A percentile compares a stretch with the other conserved stretches of the same genome.
Conservation (phyloP, 768 basidiomycete species). For the Tricholoma matsutake region DNA sequence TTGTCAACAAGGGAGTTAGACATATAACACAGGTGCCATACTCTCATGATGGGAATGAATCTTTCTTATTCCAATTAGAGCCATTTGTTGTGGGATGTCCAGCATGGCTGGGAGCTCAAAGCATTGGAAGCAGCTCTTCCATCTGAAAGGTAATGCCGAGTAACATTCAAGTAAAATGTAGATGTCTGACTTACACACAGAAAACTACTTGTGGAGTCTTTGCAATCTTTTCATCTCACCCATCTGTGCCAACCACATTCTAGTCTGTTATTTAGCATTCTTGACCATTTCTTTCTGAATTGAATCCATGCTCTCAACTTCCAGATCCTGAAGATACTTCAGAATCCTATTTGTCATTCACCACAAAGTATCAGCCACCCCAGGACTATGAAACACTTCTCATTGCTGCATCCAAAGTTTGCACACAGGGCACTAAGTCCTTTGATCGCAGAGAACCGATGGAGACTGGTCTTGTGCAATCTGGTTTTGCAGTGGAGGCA, state of each 20-base stretch:
- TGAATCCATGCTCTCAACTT: neutral
- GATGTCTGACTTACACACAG: slow-evolving; percentile 27
- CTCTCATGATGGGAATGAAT: neutral
- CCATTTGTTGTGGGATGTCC: slow-evolving; percentile 65
- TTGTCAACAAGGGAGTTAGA: slow-evolving; percentile 52
- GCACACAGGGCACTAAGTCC: slow-evolving; percentile 54
- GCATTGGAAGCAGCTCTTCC: slow-evolving; percentile 47
- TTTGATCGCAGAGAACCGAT: slow-evolving; percentile 61
- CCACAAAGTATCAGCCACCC: slow-evolving; percentile 70
- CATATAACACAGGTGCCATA: slow-evolving; percentile 62
- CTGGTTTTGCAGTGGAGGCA: slow-evolving; percentile 48
- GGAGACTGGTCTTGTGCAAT: slow-evolving; percentile 59
- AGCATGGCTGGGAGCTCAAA: slow-evolving; percentile 73
- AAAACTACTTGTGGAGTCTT: slow-evolving; percentile 38
- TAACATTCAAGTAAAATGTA: neutral
- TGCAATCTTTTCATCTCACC: slow-evolving; percentile 58
- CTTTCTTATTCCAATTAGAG: slow-evolving; percentile 43
- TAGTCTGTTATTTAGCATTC: slow-evolving; percentile 38
- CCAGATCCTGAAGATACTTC: slow-evolving; percentile 78
- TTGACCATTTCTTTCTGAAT: neutral
- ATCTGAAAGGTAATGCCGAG: slow-evolving; percentile 41
- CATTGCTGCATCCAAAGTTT: slow-evolving; percentile 75
- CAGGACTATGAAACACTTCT: slow-evolving; percentile 77
- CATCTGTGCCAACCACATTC: slow-evolving; percentile 78
- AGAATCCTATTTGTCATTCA: slow-evolving; percentile 86